Evolutionary conservation across 306 rosid genomes (phyloP).

Genomic region (Glycyrrhiza uralensis): DNA sequence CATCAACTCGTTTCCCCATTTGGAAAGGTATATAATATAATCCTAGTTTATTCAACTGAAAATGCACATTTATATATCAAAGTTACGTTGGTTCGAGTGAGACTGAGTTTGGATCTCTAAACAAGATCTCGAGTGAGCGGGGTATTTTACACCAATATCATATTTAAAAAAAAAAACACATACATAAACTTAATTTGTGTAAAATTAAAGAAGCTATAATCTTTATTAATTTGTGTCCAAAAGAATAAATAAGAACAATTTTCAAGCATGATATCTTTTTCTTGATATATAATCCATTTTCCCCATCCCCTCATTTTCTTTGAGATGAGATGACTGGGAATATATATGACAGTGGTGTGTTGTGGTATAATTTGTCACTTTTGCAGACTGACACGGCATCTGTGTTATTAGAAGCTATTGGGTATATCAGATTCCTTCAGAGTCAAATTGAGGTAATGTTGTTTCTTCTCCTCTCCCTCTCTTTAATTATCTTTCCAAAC

Average conservation of each 20-base stretch:
- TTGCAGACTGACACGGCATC: slow-evolving; percentile 99
- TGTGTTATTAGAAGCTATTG: slow-evolving; percentile 98
- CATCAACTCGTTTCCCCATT: slow-evolving; percentile 99
- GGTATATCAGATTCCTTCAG: slow-evolving; percentile 99
- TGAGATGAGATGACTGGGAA: slow-evolving; percentile 31
- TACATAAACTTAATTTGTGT: background rate
- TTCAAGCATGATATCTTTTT: background rate
- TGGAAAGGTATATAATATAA: slow-evolving; percentile 64
- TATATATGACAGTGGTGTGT: slow-evolving; percentile 48
- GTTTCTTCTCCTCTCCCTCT: slow-evolving; percentile 21
- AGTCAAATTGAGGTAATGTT: slow-evolving; percentile 92
- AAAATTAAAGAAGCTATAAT: background rate
- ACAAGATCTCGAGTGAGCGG: too few species aligned
- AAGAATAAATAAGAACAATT: slow-evolving; percentile 9
- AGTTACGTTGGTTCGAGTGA: too few species aligned
- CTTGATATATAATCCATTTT: background rate
- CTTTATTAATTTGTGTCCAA: background rate
- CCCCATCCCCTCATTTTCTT: background rate
- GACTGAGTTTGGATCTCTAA: too few species aligned
- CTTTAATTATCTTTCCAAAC: slow-evolving; percentile 19
- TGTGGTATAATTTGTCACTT: slow-evolving; percentile 41
- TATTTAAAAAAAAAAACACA: too few species aligned
- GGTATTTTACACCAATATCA: too few species aligned
- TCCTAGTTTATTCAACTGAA: background rate
- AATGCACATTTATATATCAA: too few species aligned